Conservation (phyloP, 2,329 filamentous ascomycete genomes). For the Ceratocystiopsis minuta region DNA sequence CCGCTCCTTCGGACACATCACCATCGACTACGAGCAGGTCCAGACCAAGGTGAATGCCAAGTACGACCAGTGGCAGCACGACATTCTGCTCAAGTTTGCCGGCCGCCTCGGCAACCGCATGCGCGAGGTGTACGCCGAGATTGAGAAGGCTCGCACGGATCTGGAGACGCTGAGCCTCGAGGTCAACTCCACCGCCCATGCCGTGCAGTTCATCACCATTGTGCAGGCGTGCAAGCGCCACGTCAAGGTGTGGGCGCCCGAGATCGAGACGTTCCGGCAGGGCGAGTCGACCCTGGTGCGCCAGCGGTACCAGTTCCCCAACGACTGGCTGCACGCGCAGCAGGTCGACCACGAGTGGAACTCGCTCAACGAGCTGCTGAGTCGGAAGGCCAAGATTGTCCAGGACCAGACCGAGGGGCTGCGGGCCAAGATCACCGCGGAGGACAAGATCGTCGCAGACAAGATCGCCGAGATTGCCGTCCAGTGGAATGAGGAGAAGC, state of each 20-base stretch:
- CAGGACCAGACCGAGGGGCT: slow-evolving; percentile 91
- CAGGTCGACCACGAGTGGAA: slow-evolving; percentile 96
- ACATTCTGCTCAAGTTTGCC: slow-evolving; percentile 88
- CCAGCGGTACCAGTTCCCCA: slow-evolving; percentile 83
- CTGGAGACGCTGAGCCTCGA: slow-evolving; percentile 85
- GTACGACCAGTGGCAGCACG: slow-evolving; percentile 98
- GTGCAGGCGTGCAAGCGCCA: slow-evolving; percentile 93
- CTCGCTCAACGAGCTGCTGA: slow-evolving; percentile 76
- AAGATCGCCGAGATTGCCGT: slow-evolving; percentile 71
- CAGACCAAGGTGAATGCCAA: slow-evolving; percentile 98
- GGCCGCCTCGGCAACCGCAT: slow-evolving; percentile 74
- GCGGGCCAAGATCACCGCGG: slow-evolving; percentile 81
- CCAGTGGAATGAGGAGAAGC: slow-evolving; percentile 94
- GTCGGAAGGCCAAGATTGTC: slow-evolving; percentile 85
- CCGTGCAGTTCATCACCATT: slow-evolving; percentile 94
- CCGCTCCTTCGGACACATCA: slow-evolving; percentile 81
- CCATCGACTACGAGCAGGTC: slow-evolving; percentile 95
- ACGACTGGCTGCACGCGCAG: slow-evolving; percentile 88
- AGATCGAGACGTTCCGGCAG: slow-evolving; percentile 89
- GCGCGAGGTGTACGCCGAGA: slow-evolving; percentile 79
- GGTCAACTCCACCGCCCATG: slow-evolving; percentile 86
- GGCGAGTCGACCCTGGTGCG: slow-evolving; percentile 82
- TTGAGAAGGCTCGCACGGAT: slow-evolving; percentile 77
- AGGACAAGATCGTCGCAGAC: slow-evolving; percentile 79
- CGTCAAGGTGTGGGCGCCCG: slow-evolving; percentile 83